phyloP scores from a whole-genome alignment of 1,139 yeast genomes.

The Magnusiomyces starmeri region DNA sequence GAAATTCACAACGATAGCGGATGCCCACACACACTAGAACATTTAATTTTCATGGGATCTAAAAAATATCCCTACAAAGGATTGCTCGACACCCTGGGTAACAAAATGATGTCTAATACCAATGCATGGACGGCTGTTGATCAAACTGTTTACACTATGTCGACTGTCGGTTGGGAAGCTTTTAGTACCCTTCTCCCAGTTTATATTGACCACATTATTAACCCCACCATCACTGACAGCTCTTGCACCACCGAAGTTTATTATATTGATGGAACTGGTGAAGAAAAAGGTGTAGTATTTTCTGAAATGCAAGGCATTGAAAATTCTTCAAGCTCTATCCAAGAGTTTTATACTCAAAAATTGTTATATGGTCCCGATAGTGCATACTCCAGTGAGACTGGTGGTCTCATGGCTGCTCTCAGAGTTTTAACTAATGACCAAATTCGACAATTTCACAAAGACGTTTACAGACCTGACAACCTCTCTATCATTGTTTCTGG shows the following conservation, averaged over 20 bases:
- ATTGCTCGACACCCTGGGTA: conserved; percentile 77
- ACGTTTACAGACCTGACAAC: conserved; percentile 75
- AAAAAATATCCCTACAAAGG: conserved; percentile 88
- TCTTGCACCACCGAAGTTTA: conserved; percentile 93
- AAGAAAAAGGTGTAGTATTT: conserved; percentile 94
- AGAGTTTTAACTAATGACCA: conserved; percentile 65
- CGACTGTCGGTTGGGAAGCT: conserved; percentile 97
- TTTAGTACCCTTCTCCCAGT: conserved; percentile 77
- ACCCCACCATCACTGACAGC: conserved; percentile 82
- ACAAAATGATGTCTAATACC: conserved; percentile 75
- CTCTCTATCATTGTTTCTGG: conserved; percentile 80
- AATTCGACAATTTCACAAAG: conserved; percentile 66
- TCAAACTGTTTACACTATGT: conserved; percentile 86
- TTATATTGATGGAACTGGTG: conserved; percentile 84
- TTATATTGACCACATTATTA: conserved; percentile 76
- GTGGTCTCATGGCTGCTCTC: conserved; percentile 76
- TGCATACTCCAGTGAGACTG: conserved; percentile 90
- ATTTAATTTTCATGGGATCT: conserved; percentile 91
- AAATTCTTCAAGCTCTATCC: conserved; percentile 65
- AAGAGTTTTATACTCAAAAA: conserved; percentile 58
- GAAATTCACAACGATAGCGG: conserved; percentile 86
- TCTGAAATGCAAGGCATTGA: conserved; percentile 97
- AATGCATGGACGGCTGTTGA: conserved; percentile 98
- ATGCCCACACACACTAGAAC: conserved; percentile 93
- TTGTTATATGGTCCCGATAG: conserved; percentile 51